phyloP scores from a whole-genome alignment of 805 yeast species.

The Saccharomycopsis fibuligera region DNA sequence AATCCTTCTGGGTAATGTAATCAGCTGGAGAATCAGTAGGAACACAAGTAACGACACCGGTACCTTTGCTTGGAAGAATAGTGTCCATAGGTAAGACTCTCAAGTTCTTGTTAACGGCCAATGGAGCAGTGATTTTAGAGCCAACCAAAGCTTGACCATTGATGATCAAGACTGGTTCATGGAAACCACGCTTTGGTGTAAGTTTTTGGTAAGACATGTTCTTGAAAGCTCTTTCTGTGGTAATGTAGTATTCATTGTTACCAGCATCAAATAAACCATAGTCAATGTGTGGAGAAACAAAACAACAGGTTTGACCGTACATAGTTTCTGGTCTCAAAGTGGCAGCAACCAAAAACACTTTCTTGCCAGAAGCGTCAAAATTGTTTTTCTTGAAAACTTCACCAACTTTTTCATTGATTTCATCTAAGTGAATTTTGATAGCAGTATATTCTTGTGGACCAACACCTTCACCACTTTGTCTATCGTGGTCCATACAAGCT shows the following conservation, averaged over 20 bases:
- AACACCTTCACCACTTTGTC: constrained; percentile 95
- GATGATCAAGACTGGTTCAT: constrained; percentile 50
- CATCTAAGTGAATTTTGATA: constrained; percentile 71
- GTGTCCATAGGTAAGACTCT: constrained; percentile 97
- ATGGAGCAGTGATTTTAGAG: constrained; percentile 79
- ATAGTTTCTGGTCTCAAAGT: constrained; percentile 98
- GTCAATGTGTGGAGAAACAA: constrained; percentile 88
- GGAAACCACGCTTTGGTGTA: constrained; percentile 82
- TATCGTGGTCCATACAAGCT: constrained; percentile 99
- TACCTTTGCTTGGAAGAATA: constrained; percentile 90
- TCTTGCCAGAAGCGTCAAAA: constrained; percentile 44
- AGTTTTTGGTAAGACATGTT: constrained; percentile 94
- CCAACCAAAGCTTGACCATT: constrained; percentile 77
- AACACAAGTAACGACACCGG: constrained; percentile 98
- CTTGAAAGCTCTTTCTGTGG: constrained; percentile 93
- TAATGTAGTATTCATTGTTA: constrained; percentile 63
- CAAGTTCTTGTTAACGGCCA: constrained; percentile 60
- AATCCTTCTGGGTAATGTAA: constrained; percentile 61
- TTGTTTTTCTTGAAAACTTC: constrained; percentile 45
- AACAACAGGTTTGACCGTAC: constrained; percentile 98
- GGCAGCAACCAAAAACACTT: constrained; percentile 84
- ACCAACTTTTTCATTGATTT: constrained; percentile 52
- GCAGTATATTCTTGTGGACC: constrained; percentile 95
- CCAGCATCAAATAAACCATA: constrained; percentile 91
- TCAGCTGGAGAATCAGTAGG: constrained; percentile 99